Base-by-base conservation (phyloP, 1,139 yeast genomes). In the Saccharomyces hybrid region DNA sequence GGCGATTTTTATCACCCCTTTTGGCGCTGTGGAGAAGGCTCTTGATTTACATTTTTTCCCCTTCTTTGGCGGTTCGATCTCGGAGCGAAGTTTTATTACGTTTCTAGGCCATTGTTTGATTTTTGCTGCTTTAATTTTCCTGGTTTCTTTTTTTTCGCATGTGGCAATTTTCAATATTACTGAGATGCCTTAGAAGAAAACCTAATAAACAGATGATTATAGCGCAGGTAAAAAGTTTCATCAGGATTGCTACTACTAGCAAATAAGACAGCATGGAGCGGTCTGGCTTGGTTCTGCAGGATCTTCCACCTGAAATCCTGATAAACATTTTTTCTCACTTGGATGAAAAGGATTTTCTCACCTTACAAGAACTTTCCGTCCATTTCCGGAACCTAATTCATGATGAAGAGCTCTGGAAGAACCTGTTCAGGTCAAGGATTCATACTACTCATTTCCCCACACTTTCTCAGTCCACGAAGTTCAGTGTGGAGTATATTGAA, bases 361-460 rank as follows among this genome's bases (percentile, higher is more conserved):
- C 70, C 26, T 65, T 82, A 20, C 75, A 83, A 31, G 69, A 76
- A 48, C 86, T 84, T 2, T 83, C 88, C 61, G 75, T 70, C 47
- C 65, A 72, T 20, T 81, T 88, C 79, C 70, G 78, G 56, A 63
- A 65, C 48, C 75, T 82, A 5, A 77, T 83, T 4, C 76, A 76
- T 56, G 84, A 84, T 64, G 79, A 79, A 57, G 78, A 77, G 51
- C 75, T 84, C 5, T 85, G 91, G 91, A 76, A 77, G 62, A 76
- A 75, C 54, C 75, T 85, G 23, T 83, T 85, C 62, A 69, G 71
- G 27, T 63, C 74, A 27, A 75, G 74, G 54, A 79, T 79, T 59
- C 75, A 78, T 2, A 75, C 78, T 0, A 63, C 69, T 13, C 62
- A 64, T 11, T 85, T 86, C 65, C 83, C 89, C 2, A 77, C 86